phyloP scores from a whole-genome alignment of 2,329 filamentous ascomycete species.

The Fusarium mexicanum region DNA sequence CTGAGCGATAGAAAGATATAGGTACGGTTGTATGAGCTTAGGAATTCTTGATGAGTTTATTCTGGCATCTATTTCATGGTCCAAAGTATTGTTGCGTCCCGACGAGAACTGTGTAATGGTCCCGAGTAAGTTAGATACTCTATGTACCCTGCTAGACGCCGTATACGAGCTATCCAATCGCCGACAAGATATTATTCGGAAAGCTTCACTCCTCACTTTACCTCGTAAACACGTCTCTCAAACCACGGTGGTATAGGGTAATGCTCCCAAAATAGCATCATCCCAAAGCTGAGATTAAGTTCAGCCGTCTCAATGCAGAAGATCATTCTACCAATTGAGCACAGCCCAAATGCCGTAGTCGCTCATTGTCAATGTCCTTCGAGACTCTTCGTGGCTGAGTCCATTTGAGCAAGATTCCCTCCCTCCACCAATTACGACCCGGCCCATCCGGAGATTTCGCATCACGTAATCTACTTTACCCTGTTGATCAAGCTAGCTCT shows the following conservation, averaged over 20 bases:
- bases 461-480: conserved; percentile 40
- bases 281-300: background rate
- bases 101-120: background rate
- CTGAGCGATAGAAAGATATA: background rate
- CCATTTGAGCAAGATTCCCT: conserved; percentile 40
- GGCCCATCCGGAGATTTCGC: conserved; percentile 6
- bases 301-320: background rate
- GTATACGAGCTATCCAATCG: background rate
- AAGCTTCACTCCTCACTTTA: background rate
- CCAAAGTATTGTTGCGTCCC: background rate
- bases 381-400: conserved; percentile 17
- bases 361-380: background rate
- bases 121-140: background rate
- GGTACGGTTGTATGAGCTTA: background rate
- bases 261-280: background rate
- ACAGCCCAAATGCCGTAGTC: background rate
- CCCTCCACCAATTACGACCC: conserved; percentile 25
- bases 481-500: conserved; percentile 12
- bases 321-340: background rate
- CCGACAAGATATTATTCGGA: background rate
- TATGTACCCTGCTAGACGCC: background rate
- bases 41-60: background rate
- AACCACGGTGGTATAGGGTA: background rate
- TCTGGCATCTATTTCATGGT: background rate
- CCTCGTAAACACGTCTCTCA: background rate